phyloP scores from a whole-genome alignment of 495 filamentous ascomycete genomes.

The Penicillium canariense region DNA sequence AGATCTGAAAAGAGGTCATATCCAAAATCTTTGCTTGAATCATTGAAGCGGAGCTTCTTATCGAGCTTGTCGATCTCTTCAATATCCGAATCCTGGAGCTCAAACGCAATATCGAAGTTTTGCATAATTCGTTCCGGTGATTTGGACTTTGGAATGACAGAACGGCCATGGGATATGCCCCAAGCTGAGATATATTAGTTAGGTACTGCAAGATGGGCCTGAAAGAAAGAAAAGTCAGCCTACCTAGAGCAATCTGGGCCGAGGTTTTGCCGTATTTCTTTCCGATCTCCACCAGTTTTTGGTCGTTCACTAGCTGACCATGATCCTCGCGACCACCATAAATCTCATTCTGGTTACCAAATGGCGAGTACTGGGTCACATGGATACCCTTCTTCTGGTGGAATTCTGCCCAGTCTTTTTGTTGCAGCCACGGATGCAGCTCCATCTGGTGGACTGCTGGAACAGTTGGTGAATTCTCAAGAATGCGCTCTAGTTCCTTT shows the following conservation, averaged over 20 bases:
- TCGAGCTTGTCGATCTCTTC: constrained; percentile 52
- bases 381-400: constrained; percentile 56
- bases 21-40: constrained; percentile 54
- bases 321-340: constrained; percentile 51
- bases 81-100: constrained; percentile 50
- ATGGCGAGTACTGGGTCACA: constrained; percentile 64
- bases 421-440: constrained; percentile 60
- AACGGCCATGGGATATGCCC: constrained; percentile 63
- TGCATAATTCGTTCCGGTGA: constrained; percentile 50
- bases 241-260: constrained; percentile 56
- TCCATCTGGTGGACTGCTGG: constrained; percentile 69
- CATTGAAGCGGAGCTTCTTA: constrained; percentile 60
- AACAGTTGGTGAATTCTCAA: constrained; percentile 52
- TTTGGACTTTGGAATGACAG: constrained; percentile 67
- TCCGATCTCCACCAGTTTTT: constrained; percentile 57
- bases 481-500: constrained; percentile 62
- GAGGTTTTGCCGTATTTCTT: constrained; percentile 60
- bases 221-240: not conserved
- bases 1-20: constrained; percentile 58
- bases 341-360: constrained; percentile 68
- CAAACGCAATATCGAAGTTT: constrained; percentile 61
- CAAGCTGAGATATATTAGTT: constrained; percentile 35
- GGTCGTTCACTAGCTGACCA: constrained; percentile 60
- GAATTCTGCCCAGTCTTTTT: constrained; percentile 55
- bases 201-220: not conserved